Evolutionary conservation across 345 rosid genomes (phyloP).

Genomic region (Triadica sebifera): DNA sequence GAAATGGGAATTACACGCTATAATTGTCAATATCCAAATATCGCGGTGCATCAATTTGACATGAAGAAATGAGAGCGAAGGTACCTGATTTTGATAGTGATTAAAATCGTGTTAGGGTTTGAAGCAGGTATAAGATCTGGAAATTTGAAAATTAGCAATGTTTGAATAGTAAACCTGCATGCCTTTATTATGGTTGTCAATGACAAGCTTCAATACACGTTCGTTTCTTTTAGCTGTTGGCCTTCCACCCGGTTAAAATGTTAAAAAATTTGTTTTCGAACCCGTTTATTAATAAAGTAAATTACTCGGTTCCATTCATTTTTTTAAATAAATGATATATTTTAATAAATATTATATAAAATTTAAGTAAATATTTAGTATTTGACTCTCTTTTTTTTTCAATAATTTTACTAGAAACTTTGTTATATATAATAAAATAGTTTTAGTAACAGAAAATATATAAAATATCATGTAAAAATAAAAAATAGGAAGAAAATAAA

Average conservation of each 20-base stretch:
- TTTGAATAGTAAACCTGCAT: conserved; percentile 7
- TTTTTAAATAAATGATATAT: no score
- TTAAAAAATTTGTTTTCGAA: no score
- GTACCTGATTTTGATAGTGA: conserved; percentile 9
- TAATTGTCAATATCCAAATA: not conserved
- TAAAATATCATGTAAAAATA: no score
- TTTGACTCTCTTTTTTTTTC: no score
- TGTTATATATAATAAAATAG: no score
- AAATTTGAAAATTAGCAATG: conserved; percentile 6
- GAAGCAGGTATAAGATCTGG: conserved; percentile 15
- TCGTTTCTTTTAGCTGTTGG: not conserved
- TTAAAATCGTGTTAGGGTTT: conserved; percentile 15
- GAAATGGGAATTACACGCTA: not conserved
- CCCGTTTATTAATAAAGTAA: no score
- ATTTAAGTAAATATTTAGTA: no score
- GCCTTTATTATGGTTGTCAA: conserved; percentile 1
- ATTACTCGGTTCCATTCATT: no score
- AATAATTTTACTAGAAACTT: no score
- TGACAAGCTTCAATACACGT: not conserved
- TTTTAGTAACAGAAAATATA: no score
- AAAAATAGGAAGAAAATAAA: no score
- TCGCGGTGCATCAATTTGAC: conserved; percentile 13
- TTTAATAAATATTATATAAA: no score
- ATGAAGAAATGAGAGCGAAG: conserved; percentile 1
- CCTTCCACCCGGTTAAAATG: not conserved